Base-by-base conservation (phyloP, 2,329 filamentous ascomycete species). In the Juglanconis juglandina region DNA sequence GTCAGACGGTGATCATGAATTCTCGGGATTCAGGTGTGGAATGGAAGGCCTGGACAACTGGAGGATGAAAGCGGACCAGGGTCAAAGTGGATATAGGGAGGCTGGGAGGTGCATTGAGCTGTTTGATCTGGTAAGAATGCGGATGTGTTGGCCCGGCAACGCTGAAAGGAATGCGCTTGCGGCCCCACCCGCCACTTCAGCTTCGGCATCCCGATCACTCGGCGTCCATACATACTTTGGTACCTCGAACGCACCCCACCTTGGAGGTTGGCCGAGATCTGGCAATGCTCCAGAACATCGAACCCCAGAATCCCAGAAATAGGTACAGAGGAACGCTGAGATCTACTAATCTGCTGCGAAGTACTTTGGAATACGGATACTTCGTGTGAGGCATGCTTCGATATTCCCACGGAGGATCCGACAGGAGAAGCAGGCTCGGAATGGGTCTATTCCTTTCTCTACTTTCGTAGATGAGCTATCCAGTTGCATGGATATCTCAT, bases 1-100 rank as follows among this genome's bases (percentile, higher is more conserved):
- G 55, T 47, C 49, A 57, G 47, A 57, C 30, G 47, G n/a, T 33
- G 47, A 47, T 37, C 30, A 42, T 51, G 5, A 50, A 57, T 44
- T 50, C 47, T 47, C 14, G 17, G 17, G 17, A 57, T 34, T n/a
- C 55, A 58, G 48, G n/a, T 46, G 48, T 58, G 33, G 48, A 58
- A 58, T 46, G 55, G 55, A 35, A 6, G 35, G 14, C 54, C 34
- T 57, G 46, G 9, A 48, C 39, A 32, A 37, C n/a, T 10, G n/a
- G 14, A 34, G 42, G n/a, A 32, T 51, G 9, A 41, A 14, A 51
- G 39, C 32, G 46, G 30, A 44, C 46, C 54, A 35, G n/a, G 13
- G 47, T 24, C 30, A 50, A 32, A 17, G 35, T 51, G 46, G 54
- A 50, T 44, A 9, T 46, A 7, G 7, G n/a, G 42, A 46, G 42